A percentile compares a stretch with the other conserved stretches of the same genome.
These are phyloP conservation scores for Phytophthora pini DNA, from an alignment of 352 stramenopile genomes.

Conservation along the genomic window DNA sequence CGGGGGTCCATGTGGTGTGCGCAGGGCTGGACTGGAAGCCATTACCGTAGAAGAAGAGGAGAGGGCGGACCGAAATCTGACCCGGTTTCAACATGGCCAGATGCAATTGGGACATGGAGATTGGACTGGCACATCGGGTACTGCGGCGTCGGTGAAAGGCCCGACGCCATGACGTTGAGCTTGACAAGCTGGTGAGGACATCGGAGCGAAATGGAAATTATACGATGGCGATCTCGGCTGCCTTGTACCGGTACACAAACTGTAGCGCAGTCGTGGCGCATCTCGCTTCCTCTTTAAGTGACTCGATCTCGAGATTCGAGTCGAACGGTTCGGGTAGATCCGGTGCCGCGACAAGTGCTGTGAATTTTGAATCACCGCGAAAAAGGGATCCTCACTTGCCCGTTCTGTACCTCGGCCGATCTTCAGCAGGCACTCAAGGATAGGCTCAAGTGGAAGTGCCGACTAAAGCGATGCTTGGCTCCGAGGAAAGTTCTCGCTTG, in stretches of 20 bases:
- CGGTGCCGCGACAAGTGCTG: constrained; percentile 25
- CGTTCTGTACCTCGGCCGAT: constrained; percentile 13
- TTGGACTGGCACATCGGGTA: constrained; percentile 19
- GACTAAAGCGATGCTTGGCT: constrained; percentile 19
- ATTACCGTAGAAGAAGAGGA: constrained; percentile 13
- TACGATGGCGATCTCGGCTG: not conserved
- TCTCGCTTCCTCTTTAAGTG: not conserved
- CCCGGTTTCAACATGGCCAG: constrained; percentile 28
- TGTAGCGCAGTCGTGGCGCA: no score
- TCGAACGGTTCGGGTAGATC: constrained; percentile 17
- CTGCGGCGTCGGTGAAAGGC: not conserved
- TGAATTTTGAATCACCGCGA: constrained; percentile 32
- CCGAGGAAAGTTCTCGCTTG: constrained; percentile 15
- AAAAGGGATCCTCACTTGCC: constrained; percentile 20
- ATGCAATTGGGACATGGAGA: constrained; percentile 31
- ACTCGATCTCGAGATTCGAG: no score
- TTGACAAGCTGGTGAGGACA: not conserved
- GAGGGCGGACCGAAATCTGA: constrained; percentile 6
- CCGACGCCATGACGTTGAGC: constrained; percentile 1
- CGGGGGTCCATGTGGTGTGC: constrained; percentile 24
- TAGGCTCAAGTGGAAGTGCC: constrained; percentile 16
- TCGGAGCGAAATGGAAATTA: not conserved
- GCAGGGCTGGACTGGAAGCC: constrained; percentile 22
- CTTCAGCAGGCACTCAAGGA: constrained; percentile 10
- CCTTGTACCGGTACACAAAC: not conserved